Conservation (phyloP, 495 filamentous ascomycete genomes). For the Trichoderma gamsii region DNA sequence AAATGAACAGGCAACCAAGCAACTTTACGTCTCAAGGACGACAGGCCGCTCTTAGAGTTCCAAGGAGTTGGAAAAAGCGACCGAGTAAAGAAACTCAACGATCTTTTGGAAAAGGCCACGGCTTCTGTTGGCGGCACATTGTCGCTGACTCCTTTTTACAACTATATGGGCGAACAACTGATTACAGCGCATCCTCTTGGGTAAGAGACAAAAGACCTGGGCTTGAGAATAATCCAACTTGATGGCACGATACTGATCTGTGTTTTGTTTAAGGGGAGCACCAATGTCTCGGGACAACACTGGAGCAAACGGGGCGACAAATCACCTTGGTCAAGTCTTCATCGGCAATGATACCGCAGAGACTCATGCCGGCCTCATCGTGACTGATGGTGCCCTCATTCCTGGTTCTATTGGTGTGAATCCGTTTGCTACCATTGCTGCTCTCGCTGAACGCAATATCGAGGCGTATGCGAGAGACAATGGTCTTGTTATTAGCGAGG, state of each 20-base stretch:
- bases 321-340: constrained; percentile 57
- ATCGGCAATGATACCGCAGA: constrained; percentile 41
- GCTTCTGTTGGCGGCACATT: constrained; percentile 52
- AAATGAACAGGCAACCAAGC: constrained; percentile 46
- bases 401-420: constrained; percentile 62
- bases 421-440: constrained; percentile 64
- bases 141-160: constrained; percentile 51
- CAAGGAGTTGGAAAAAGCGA: constrained; percentile 49
- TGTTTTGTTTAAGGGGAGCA: constrained; percentile 42
- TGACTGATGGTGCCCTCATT: constrained; percentile 58
- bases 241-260: constrained; percentile 17
- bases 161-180: constrained; percentile 48
- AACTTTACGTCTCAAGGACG: constrained; percentile 50
- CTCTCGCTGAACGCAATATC: constrained; percentile 58
- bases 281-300: constrained; percentile 56
- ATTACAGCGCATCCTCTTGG: constrained; percentile 54
- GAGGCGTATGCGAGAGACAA: constrained; percentile 39
- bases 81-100: constrained; percentile 49
- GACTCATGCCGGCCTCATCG: constrained; percentile 51
- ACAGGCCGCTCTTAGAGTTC: constrained; percentile 55
- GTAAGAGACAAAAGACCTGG: background rate
- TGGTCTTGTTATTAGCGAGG: constrained; percentile 43
- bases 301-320: constrained; percentile 53
- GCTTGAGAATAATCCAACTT: background rate
- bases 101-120: constrained; percentile 46